Conservation (phyloP, 2,329 filamentous ascomycete species). For the Sporothrix protearum region DNA sequence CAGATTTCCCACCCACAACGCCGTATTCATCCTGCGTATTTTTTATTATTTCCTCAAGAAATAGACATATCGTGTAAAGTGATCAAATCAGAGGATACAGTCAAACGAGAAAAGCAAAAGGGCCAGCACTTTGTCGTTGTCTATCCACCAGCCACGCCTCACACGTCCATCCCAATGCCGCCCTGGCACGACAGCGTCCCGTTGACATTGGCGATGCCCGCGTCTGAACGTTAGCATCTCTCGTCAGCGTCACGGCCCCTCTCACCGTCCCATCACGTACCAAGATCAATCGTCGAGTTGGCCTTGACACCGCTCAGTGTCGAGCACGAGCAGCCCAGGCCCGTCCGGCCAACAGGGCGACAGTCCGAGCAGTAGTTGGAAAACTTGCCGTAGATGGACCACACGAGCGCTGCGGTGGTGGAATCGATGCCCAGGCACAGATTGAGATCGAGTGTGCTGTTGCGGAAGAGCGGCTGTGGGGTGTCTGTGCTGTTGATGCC, state of each 20-base stretch:
- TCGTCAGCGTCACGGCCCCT: neutral
- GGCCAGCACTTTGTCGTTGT: too few relatives aligned
- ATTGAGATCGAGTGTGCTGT: slow-evolving; percentile 28
- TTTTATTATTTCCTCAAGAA: neutral
- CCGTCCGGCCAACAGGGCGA: neutral
- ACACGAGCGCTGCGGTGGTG: slow-evolving; percentile 16
- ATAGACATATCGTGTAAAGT: neutral
- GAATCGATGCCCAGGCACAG: slow-evolving; percentile 29
- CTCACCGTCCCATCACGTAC: neutral
- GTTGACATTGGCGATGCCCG: slow-evolving; percentile 21
- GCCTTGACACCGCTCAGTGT: slow-evolving; percentile 5
- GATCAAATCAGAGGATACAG: neutral
- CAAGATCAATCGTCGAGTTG: slow-evolving; percentile 27
- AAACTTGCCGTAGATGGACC: slow-evolving; percentile 29
- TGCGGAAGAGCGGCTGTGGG: neutral
- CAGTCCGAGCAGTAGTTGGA: slow-evolving; percentile 27
- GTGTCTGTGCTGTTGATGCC: neutral
- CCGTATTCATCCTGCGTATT: neutral
- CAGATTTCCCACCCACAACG: neutral
- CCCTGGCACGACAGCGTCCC: slow-evolving; percentile 20
- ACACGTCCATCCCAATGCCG: slow-evolving; percentile 5
- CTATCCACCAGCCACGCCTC: neutral
- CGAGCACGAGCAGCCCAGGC: slow-evolving; percentile 25
- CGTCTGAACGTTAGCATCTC: slow-evolving; percentile 4
- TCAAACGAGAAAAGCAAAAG: neutral